phyloP scores from a whole-genome alignment of 2,329 filamentous ascomycete species.

The Colletotrichum abscissum region DNA sequence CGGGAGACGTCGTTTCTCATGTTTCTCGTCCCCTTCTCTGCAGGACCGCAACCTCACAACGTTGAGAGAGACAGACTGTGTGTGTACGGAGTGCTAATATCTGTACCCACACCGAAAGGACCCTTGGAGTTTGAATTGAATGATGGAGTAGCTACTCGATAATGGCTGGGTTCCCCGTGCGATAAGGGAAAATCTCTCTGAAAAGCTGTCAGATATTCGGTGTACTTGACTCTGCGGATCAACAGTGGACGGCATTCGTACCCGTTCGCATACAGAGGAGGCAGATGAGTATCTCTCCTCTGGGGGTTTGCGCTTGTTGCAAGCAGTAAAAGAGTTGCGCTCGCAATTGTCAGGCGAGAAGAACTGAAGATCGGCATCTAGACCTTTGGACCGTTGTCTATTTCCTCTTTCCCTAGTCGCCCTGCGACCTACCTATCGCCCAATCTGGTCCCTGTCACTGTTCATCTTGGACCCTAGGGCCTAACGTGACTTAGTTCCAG shows the following conservation, averaged over 20 bases:
- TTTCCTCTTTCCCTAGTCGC: slow-evolving; percentile 15
- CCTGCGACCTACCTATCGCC: neutral
- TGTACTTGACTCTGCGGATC: neutral
- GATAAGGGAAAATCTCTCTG: neutral
- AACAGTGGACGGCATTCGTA: neutral
- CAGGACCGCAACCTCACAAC: neutral
- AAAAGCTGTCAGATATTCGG: neutral
- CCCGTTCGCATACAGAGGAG: neutral
- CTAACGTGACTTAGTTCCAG: neutral
- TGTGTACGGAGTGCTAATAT: too few relatives aligned
- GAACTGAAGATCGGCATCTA: slow-evolving; percentile 31
- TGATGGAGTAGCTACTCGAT: neutral
- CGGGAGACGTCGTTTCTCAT: neutral
- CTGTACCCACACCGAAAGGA: neutral
- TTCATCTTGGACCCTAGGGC: neutral
- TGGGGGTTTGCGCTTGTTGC: neutral
- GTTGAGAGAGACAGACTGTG: neutral
- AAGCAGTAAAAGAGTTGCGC: neutral
- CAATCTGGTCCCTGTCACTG: neutral
- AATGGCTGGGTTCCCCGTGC: neutral
- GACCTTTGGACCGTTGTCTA: slow-evolving; percentile 6
- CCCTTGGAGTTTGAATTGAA: neutral
- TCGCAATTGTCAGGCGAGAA: slow-evolving; percentile 19
- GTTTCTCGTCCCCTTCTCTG: neutral
- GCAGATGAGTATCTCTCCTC: neutral